Evolutionary conservation across 805 yeast species (phyloP), one percentile per base, ranked within the genome.

Genomic region (Cyberlindnera mycetangii): DNA sequence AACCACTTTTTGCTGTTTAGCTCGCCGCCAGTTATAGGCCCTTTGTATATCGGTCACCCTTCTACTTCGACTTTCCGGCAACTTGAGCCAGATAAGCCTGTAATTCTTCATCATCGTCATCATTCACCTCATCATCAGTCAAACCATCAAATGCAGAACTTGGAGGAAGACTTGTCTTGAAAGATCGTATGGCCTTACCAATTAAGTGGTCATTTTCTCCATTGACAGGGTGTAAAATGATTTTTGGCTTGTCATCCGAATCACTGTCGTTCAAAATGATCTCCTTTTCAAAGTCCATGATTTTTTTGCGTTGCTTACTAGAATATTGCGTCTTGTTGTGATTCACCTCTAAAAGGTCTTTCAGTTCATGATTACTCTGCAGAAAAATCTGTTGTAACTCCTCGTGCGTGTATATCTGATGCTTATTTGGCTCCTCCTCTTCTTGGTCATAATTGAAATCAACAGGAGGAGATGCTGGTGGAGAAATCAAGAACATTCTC

Each of bases 391-490:
- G 52, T 20, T 48, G 49, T 1, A 59, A 18, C 17, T 59, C 62
- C 21, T 59, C 57, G 24, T 50, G 55, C 7, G 60, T 59, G 33
- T 56, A 56, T 16, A 56, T 58, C 44, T 58, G 62, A 19, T 48
- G 46, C 35, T 53, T 59, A 22, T 55, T 58, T 3, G 74, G 74
- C 3, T 60, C 61, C 22, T 66, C 73, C 45, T 70, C 74, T 20
- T 60, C 59, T 32, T 54, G 56, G 12, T 65, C 56, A 47, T 61
- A 70, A 43, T 68, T 66, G 44, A 69, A 70, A 18, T 55, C 74
- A 4, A 68, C 66, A 5, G 74, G 72, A 2, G 73, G 73, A 4
- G 73, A 68, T 6, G 65, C 58, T 15, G 73, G 73, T 7, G 74
- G 74, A 0, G 73, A 68, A 6, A 69, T 64, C 34, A 70, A 47